Base-by-base conservation (phyloP, 768 basidiomycete species). In the Thelephora aurantiotincta region DNA sequence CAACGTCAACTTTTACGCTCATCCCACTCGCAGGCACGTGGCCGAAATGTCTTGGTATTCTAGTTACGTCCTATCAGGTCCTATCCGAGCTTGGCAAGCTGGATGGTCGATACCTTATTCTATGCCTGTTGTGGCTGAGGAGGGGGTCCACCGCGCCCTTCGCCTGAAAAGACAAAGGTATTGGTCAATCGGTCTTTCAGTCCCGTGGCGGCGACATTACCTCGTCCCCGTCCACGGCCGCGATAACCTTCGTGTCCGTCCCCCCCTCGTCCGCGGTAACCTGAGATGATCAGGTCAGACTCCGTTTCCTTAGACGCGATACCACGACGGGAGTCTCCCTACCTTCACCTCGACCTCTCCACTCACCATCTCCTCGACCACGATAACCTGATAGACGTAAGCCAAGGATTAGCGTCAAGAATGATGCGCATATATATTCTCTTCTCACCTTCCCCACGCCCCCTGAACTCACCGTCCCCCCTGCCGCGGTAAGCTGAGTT, bases 401-500 rank as follows among this genome's bases (percentile, higher is more conserved):
- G 26, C 26, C 26, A 30, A 30, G 26, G 26, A 30, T 30, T 9
- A 30, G 26, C 26, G 26, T 30, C 26, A 30, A 30, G 5, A 30
- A 30, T 30, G 26, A 18, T 41, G 16, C 11, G 22, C 56, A 49
- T 49, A 57, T 61, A 61, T 35, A 63, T 58, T 7, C 61, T 61
- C 36, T 63, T 57, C 3, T 61, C 58, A 30, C 64, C 51, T 7
- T 59, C 60, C 6, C 63, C 54, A 44, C 63, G 56, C 6, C 60
- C 60, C 2, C 56, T 50, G 45, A 48, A 36, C 48, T 61, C 54
- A 20, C 57, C 55, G 26, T 55, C 53, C 18, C 58, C 57, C 22
- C 53, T 52, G 14, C 58, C 56, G 13, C 58, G 53, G 52, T 22
- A 56, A 9, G 60, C 60, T 56, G 51, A 9, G 60, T 59, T 56